Conservation (phyloP, 2,329 filamentous ascomycete species). For the Dactylellina sp. region DNA sequence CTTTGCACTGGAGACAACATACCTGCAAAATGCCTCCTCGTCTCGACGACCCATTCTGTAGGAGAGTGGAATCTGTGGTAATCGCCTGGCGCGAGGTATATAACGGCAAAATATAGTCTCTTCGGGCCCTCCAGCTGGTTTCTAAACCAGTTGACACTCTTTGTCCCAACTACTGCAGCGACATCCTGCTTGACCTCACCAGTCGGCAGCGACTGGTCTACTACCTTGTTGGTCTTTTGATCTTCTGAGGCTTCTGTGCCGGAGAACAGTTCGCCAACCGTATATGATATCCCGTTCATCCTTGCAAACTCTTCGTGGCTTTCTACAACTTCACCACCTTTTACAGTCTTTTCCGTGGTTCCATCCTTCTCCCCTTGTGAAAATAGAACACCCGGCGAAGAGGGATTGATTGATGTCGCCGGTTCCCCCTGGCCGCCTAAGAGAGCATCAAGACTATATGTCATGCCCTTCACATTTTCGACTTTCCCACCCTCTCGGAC, state of each 20-base stretch:
- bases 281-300: conserved; percentile 96
- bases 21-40: conserved; percentile 91
- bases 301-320: conserved; percentile 92
- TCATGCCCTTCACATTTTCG: conserved; percentile 98
- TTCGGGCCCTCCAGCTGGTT: conserved; percentile 65
- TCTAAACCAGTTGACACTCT: conserved; percentile 60
- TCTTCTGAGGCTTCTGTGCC: conserved; percentile 68
- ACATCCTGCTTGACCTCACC: conserved; percentile 33
- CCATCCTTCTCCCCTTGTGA: conserved; percentile 61
- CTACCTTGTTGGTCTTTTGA: conserved; percentile 9
- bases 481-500: conserved; percentile 89
- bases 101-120: conserved; percentile 89
- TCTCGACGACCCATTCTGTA: conserved; percentile 92
- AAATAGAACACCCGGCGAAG: conserved; percentile 61
- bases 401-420: conserved; percentile 67
- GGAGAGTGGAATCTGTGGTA: conserved; percentile 99
- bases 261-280: conserved; percentile 85
- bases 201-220: conserved; percentile 36
- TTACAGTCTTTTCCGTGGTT: conserved; percentile 60
- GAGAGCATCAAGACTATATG: conserved; percentile 92
- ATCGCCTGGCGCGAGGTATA: conserved; percentile 96
- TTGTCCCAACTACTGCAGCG: conserved; percentile 59
- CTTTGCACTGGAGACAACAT: too few species aligned
- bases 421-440: conserved; percentile 70
- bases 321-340: conserved; percentile 74